These are phyloP conservation scores for Bruguiera hainesii DNA, from an alignment of 441 rosid genomes.

Conservation along the genomic window DNA sequence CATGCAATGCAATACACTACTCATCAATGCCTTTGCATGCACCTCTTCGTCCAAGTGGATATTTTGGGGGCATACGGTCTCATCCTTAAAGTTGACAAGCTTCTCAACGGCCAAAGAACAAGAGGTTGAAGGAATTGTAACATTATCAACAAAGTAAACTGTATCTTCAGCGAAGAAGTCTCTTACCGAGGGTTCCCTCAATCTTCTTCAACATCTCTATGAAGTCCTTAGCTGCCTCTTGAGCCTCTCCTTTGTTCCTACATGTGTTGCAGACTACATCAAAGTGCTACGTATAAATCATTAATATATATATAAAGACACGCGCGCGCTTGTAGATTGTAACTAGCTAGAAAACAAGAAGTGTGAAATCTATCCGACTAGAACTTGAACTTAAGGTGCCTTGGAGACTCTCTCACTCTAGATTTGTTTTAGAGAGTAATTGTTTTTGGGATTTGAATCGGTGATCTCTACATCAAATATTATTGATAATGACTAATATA, in stretches of 20 bases:
- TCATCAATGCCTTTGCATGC: constrained; percentile 25
- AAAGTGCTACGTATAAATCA: constrained; percentile 22
- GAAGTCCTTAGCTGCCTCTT: constrained; percentile 33
- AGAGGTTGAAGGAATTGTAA: constrained; percentile 29
- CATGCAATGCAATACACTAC: no score
- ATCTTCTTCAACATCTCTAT: constrained; percentile 40
- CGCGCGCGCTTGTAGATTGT: no score
- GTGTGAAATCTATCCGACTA: no score
- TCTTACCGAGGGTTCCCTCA: constrained; percentile 45
- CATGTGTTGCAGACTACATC: constrained; percentile 30
- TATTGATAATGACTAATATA: no score
- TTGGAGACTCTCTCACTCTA: no score
- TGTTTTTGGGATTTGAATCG: no score
- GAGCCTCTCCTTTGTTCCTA: constrained; percentile 35
- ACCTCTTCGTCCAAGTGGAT: constrained; percentile 41
- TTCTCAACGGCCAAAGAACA: constrained; percentile 45
- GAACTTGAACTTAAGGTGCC: no score
- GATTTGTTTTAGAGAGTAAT: no score
- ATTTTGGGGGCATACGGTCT: constrained; percentile 43
- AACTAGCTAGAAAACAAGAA: no score
- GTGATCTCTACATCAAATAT: no score
- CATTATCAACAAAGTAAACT: constrained; percentile 42
- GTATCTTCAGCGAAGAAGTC: constrained; percentile 38
- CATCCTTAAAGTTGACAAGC: constrained; percentile 36
- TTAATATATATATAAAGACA: no score